Evolutionary conservation across 768 basidiomycete genomes (phyloP).

Genomic region (Tylopilus sp.): DNA sequence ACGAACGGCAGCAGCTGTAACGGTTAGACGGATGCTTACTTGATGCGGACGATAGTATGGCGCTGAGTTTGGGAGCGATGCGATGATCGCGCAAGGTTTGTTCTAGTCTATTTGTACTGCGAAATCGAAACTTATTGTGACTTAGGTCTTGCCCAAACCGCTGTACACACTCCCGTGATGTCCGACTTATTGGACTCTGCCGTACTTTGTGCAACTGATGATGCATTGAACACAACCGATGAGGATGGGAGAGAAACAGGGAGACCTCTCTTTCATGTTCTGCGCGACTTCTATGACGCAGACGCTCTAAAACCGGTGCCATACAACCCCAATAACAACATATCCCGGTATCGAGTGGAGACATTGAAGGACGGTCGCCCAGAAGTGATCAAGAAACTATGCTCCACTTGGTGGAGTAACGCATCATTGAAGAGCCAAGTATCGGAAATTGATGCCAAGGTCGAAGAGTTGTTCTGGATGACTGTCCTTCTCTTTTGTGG

Average conservation of each 20-base stretch:
- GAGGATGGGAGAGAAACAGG: slow-evolving; percentile 22
- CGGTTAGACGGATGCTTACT: too few relatives aligned
- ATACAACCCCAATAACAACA: slow-evolving; percentile 45
- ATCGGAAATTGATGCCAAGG: slow-evolving; percentile 33
- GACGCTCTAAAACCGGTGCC: slow-evolving; percentile 46
- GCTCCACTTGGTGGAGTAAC: slow-evolving; percentile 35
- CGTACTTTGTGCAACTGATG: slow-evolving; percentile 1
- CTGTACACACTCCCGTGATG: slow-evolving; percentile 34
- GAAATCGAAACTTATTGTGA: background rate
- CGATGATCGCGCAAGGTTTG: slow-evolving; percentile 48
- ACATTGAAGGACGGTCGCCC: slow-evolving; percentile 38
- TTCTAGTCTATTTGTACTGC: background rate
- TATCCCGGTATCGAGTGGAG: slow-evolving; percentile 35
- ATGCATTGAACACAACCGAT: background rate
- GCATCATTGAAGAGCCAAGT: slow-evolving; percentile 27
- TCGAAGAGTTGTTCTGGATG: slow-evolving; percentile 51
- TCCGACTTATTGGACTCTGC: slow-evolving; percentile 34
- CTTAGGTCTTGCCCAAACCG: slow-evolving; percentile 48
- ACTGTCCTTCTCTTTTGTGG: slow-evolving; percentile 47
- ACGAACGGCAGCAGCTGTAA: too few relatives aligned
- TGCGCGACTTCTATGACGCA: slow-evolving; percentile 51
- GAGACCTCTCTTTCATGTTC: slow-evolving; percentile 45
- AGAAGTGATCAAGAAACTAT: slow-evolving; percentile 45
- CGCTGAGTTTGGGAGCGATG: slow-evolving; percentile 49
- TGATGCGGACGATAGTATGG: too few relatives aligned